phyloP scores from a whole-genome alignment of 225 moss, liverwort and hornwort genomes.

The Physcomitrium patens region DNA sequence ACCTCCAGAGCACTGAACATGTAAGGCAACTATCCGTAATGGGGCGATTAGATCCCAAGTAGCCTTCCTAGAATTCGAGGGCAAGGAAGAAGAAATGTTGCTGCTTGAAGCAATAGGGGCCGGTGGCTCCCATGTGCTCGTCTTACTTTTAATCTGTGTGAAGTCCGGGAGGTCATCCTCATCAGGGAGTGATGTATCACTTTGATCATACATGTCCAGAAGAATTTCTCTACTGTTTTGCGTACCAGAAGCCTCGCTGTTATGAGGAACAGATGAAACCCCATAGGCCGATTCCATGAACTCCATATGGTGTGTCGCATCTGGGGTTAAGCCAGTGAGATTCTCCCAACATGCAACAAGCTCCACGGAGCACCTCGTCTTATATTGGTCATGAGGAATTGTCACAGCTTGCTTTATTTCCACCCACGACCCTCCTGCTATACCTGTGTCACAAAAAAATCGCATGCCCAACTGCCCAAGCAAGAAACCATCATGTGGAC shows the following conservation, averaged over 20 bases:
- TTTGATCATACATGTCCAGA: constrained; percentile 47
- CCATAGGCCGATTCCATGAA: constrained; percentile 45
- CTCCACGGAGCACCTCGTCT: constrained; percentile 64
- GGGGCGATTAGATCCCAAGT: constrained; percentile 54
- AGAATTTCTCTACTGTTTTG: constrained; percentile 43
- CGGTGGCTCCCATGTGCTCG: constrained; percentile 21
- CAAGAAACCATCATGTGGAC: constrained; percentile 36
- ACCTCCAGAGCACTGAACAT: constrained; percentile 64
- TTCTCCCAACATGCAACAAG: constrained; percentile 46
- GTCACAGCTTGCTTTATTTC: constrained; percentile 48
- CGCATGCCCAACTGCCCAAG: constrained; percentile 70
- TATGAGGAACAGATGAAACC: constrained; percentile 15
- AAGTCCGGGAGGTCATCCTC: constrained; percentile 45
- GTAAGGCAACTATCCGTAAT: constrained; percentile 56
- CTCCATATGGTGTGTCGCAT: constrained; percentile 63
- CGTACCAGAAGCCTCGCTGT: constrained; percentile 18
- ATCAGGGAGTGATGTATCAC: constrained; percentile 45
- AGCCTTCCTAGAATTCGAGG: constrained; percentile 29
- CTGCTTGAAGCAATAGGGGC: constrained; percentile 21
- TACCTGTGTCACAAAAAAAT: constrained; percentile 70
- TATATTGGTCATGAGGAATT: constrained; percentile 47
- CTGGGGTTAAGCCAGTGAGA: constrained; percentile 56
- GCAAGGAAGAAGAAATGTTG: constrained; percentile 28
- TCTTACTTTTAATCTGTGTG: constrained; percentile 36
- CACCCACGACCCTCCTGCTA: constrained; percentile 70